phyloP scores from a whole-genome alignment of 169 alveolate species.

The Eimeria necatrix region DNA sequence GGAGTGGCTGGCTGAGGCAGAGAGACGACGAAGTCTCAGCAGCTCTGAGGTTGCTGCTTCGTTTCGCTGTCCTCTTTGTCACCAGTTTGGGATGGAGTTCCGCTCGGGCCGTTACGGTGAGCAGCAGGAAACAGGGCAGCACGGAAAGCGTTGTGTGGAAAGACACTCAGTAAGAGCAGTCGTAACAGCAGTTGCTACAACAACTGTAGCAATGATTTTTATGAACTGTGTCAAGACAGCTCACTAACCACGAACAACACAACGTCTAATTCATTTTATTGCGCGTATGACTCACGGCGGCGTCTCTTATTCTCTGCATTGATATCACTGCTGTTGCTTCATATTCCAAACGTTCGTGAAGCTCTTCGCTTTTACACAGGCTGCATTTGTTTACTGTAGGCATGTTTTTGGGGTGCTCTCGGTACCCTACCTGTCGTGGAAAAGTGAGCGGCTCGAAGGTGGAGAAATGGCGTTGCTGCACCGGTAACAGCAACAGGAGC shows the following conservation, averaged over 20 bases:
- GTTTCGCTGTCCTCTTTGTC: conserved; percentile 71
- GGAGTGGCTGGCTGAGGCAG: conserved; percentile 62
- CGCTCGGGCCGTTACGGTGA: conserved; percentile 73
- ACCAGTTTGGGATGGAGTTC: conserved; percentile 60
- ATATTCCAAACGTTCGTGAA: too few relatives aligned
- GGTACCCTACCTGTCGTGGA: conserved; percentile 73
- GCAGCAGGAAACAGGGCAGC: neutral
- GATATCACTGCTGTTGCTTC: too few relatives aligned
- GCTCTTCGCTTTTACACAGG: conserved; percentile 5
- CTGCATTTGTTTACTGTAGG: conserved; percentile 59
- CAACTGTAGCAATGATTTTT: too few relatives aligned
- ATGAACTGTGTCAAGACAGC: too few relatives aligned
- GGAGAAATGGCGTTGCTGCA: conserved; percentile 77
- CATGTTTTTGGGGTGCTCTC: conserved; percentile 71
- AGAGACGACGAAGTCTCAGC: conserved; percentile 48
- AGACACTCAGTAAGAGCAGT: too few relatives aligned
- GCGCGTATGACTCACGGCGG: too few relatives aligned
- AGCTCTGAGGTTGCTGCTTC: conserved; percentile 75
- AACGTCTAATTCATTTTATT: too few relatives aligned
- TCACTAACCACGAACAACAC: too few relatives aligned
- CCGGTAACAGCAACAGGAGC: neutral
- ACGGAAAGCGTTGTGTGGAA: too few relatives aligned
- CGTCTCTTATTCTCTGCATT: too few relatives aligned
- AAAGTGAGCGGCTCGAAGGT: conserved; percentile 70
- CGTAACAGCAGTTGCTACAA: too few relatives aligned